Evolutionary conservation across 768 basidiomycete genomes (phyloP), one percentile per base, ranked within the genome.

Genomic region (Tylopilus rubrobrunneus): DNA sequence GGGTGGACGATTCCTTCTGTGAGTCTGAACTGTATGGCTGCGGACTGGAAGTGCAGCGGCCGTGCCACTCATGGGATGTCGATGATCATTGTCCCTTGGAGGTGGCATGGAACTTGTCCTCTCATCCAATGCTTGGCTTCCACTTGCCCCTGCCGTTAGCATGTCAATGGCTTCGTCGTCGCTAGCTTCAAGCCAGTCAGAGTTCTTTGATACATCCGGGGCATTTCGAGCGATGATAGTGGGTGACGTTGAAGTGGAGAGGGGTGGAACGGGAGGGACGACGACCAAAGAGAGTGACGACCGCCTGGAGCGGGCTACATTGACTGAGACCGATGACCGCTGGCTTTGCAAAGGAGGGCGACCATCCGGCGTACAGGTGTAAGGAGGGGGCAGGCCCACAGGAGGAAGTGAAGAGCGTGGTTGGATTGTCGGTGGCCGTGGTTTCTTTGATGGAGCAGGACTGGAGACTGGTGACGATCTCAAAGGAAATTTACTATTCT

Each of bases 111-210:
- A 69, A 64, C 90, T 92, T 0, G 90, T 93, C 27, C 90, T 81
- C 68, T 93, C 90, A 62, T 93, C 90, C 47, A 92, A 66, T 14
- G 85, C 84, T 63, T 86, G 87, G 61, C 88, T 86, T 8, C 91
- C 90, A 55, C 87, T 89, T 14, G 88, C 77, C 11, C 84, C 90
- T 17, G 91, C 89, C 1, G 91, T 87, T 31, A 92, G 81, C 40
- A 89, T 73, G 61, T 90, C 83, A 50, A 93, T 89, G 14, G 89
- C 91, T 67, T 93, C 91, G 51, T 93, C 91, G 57, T 93, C 91
- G 60, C 89, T 92, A 6, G 81, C 71, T 66, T 89, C 83, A 51
- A 80, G 74, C 91, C 92, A 90, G 62, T 94, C 81, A 52, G 69
- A 78, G 52, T 66, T 74, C 64, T 85, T 85, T 8, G 69, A 79